Conservation (phyloP, 2,329 filamentous ascomycete species). For the Diaporthe eres region DNA sequence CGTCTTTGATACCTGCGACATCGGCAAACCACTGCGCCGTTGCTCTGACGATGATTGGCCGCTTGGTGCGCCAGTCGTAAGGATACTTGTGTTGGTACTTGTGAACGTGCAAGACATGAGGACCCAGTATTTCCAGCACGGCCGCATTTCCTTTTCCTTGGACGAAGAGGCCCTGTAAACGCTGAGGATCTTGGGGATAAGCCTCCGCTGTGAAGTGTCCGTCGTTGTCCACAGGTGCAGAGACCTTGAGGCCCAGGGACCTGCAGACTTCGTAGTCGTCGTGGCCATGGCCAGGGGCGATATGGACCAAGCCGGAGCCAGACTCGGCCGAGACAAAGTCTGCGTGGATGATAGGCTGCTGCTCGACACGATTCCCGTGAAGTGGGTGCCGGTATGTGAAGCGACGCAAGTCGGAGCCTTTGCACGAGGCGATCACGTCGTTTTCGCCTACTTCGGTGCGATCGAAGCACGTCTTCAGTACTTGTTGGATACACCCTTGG, state of each 20-base stretch:
- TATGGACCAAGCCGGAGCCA: constrained; percentile 95
- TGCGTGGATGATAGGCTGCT: constrained; percentile 83
- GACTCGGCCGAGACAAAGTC: constrained; percentile 91
- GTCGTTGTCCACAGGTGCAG: constrained; percentile 86
- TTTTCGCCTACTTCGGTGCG: constrained; percentile 59
- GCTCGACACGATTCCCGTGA: constrained; percentile 67
- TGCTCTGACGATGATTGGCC: constrained; percentile 89
- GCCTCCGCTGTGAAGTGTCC: constrained; percentile 87
- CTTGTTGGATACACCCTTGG: constrained; percentile 75
- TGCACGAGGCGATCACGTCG: constrained; percentile 37
- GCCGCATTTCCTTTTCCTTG: constrained; percentile 44
- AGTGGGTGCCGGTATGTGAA: constrained; percentile 80
- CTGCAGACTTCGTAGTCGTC: constrained; percentile 93
- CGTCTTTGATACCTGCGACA: constrained; percentile 83
- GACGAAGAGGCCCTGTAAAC: constrained; percentile 79
- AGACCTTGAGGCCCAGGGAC: constrained; percentile 77
- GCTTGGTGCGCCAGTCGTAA: constrained; percentile 97
- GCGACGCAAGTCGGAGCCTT: constrained; percentile 75
- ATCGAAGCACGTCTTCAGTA: constrained; percentile 64
- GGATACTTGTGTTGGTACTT: constrained; percentile 92
- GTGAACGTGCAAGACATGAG: constrained; percentile 78
- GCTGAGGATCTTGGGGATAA: constrained; percentile 76
- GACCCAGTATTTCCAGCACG: constrained; percentile 78
- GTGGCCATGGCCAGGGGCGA: constrained; percentile 95
- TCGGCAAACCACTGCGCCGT: constrained; percentile 99